A percentile compares a stretch with the other conserved stretches of the same genome.
Conservation (phyloP, 1,139 yeast genomes). For the Saccharomyces hybrid region DNA sequence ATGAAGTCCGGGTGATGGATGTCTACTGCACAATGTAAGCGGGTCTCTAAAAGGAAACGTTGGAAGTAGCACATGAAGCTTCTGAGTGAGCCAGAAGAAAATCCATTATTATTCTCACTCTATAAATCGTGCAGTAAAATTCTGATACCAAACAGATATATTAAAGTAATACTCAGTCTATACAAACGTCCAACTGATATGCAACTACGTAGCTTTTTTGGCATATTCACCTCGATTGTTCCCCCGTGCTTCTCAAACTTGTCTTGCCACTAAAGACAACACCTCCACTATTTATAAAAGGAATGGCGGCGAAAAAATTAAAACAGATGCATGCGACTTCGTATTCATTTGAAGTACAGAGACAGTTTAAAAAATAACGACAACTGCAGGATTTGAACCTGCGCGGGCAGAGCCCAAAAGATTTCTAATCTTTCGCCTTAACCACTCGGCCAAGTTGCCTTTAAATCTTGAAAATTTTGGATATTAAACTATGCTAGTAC, state of each 20-base stretch:
- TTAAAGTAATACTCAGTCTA: background rate
- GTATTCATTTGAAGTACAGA: background rate
- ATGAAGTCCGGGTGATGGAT: background rate
- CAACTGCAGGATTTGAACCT: slow-evolving; percentile 36
- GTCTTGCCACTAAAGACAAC: background rate
- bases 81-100: background rate
- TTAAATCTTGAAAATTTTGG: no score
- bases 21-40: background rate
- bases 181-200: background rate
- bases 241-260: background rate
- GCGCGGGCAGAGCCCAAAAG: slow-evolving; percentile 42
- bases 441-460: slow-evolving; percentile 49
- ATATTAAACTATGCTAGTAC: background rate
- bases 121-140: background rate
- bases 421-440: slow-evolving; percentile 49
- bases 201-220: background rate
- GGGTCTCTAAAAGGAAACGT: background rate
- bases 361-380: slow-evolving; percentile 21
- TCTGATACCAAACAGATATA: background rate
- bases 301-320: background rate
- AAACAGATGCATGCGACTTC: background rate
- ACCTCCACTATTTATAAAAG: background rate
- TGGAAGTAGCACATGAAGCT: background rate
- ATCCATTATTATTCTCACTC: background rate
- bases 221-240: background rate